Evolutionary conservation across 768 basidiomycete genomes (phyloP).

Genomic region (Neoboletus subvelutipes): DNA sequence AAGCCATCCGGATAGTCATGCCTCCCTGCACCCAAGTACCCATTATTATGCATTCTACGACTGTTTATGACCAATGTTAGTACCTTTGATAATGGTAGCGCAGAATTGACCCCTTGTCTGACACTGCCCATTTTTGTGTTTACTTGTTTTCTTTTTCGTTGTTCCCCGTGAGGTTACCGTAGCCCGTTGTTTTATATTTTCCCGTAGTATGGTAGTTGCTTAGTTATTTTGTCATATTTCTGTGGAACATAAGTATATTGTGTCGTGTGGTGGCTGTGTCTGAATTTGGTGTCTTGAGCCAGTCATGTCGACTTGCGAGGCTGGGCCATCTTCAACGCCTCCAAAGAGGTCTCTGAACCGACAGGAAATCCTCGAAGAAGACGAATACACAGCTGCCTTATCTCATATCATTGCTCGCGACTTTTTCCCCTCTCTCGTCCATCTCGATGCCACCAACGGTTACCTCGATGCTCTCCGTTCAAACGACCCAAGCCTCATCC

Average conservation of each 20-base stretch:
- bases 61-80: slow-evolving; percentile 26
- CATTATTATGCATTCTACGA: slow-evolving; percentile 21
- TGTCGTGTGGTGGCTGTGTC: slow-evolving; percentile 15
- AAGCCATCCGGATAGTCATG: slow-evolving; percentile 7
- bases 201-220: not conserved
- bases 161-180: slow-evolving; percentile 6
- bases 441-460: slow-evolving; percentile 83
- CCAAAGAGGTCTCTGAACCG: slow-evolving; percentile 62
- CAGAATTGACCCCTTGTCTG: slow-evolving; percentile 3
- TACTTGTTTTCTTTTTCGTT: slow-evolving; percentile 6
- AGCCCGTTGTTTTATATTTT: slow-evolving; percentile 18
- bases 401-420: slow-evolving; percentile 94
- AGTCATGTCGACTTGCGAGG: slow-evolving; percentile 34
- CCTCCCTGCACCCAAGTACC: slow-evolving; percentile 5
- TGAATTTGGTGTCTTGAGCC: not conserved
- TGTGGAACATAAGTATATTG: not conserved
- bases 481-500: slow-evolving; percentile 76
- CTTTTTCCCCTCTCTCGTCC: slow-evolving; percentile 93
- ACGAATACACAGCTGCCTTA: slow-evolving; percentile 89
- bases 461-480: slow-evolving; percentile 79
- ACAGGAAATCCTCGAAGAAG: slow-evolving; percentile 81
- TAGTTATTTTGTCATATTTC: slow-evolving; percentile 17
- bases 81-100: slow-evolving; percentile 21
- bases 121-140: slow-evolving; percentile 11
- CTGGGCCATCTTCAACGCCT: slow-evolving; percentile 26